Conservation (phyloP, 2,329 filamentous ascomycete genomes). For the Penicillium psychrosexuale region DNA sequence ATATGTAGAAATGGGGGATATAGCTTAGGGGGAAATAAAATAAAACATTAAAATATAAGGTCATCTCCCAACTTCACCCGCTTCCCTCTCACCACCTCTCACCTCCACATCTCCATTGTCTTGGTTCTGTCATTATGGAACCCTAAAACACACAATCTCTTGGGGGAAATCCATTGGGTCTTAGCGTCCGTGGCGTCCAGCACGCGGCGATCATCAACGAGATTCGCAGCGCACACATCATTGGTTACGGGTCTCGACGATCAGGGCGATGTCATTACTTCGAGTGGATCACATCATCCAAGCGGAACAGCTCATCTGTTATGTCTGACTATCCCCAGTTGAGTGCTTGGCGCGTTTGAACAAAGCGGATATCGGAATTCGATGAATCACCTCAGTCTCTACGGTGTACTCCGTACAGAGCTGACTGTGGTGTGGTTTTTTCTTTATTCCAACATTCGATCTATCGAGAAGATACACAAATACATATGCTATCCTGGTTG, state of each 20-base stretch:
- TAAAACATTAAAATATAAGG: background rate
- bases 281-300: conserved; percentile 7
- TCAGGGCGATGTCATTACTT: conserved; percentile 20
- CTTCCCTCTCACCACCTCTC: background rate
- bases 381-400: conserved; percentile 17
- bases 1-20: background rate
- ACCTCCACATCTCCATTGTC: conserved; percentile 14
- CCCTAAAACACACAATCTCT: background rate
- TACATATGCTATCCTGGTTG: background rate
- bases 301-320: conserved; percentile 2
- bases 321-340: conserved; percentile 12
- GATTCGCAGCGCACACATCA: conserved; percentile 16
- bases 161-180: background rate
- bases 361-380: conserved; percentile 7
- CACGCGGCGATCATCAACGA: conserved; percentile 19
- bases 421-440: background rate
- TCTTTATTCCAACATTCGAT: background rate
- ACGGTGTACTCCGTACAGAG: background rate
- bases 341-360: conserved; percentile 20
- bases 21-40: background rate
- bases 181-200: conserved; percentile 8
- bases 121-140: background rate
- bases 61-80: background rate
- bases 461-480: background rate
- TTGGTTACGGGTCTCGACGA: conserved; percentile 14